Evolutionary conservation across 2,329 filamentous ascomycete genomes (phyloP).

Genomic region (Epichloe hybrida): DNA sequence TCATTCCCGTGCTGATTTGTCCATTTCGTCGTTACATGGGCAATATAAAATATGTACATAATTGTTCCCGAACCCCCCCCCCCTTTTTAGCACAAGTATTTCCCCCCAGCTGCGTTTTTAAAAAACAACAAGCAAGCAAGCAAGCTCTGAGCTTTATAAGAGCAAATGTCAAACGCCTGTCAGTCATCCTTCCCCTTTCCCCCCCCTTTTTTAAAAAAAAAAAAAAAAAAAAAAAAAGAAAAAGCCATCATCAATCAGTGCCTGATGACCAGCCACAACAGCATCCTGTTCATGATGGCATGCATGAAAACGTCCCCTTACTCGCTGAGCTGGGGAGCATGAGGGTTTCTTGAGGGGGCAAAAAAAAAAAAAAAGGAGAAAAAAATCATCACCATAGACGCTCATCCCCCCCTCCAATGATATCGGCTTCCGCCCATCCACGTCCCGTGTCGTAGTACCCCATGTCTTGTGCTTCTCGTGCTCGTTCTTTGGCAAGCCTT

Average conservation of each 20-base stretch:
- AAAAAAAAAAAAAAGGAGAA: background rate
- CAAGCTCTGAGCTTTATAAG: too few species aligned
- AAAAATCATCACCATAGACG: conserved; percentile 6
- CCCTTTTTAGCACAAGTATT: background rate
- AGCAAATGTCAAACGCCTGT: too few species aligned
- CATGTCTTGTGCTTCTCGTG: conserved; percentile 25
- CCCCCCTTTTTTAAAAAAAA: too few species aligned
- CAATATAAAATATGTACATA: background rate
- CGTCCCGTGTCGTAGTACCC: conserved; percentile 25
- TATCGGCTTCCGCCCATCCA: conserved; percentile 15
- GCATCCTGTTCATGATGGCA: background rate
- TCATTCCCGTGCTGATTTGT: background rate
- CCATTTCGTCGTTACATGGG: background rate
- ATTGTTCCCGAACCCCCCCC: background rate
- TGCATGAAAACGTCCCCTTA: background rate
- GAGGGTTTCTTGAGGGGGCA: background rate
- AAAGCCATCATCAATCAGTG: background rate
- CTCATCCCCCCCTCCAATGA: conserved; percentile 15
- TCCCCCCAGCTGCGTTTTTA: too few species aligned
- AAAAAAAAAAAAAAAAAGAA: background rate
- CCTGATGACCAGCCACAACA: too few species aligned
- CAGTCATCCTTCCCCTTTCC: too few species aligned
- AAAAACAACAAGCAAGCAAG: too few species aligned
- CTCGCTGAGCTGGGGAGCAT: background rate
- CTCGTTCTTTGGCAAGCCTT: conserved; percentile 26